phyloP scores from a whole-genome alignment of 169 alveolate species.

The Plasmodium relictum region DNA sequence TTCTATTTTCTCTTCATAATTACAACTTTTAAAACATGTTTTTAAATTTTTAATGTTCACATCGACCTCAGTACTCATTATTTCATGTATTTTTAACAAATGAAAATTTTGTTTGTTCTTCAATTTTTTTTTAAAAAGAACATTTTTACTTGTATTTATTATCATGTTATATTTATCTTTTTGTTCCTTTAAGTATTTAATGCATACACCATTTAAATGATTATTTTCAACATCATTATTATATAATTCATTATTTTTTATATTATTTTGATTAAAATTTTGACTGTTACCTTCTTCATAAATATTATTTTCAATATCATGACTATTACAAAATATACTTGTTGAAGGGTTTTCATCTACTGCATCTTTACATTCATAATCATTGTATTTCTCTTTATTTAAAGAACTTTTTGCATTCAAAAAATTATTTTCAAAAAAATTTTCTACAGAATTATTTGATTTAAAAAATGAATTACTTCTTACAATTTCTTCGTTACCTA shows the following conservation, averaged over 20 bases:
- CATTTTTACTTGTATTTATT: background rate
- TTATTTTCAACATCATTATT: background rate
- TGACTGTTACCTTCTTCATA: background rate
- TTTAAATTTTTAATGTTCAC: slow-evolving; percentile 29
- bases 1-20: slow-evolving; percentile 12
- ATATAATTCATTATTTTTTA: background rate
- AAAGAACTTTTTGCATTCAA: slow-evolving; percentile 1
- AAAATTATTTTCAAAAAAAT: background rate
- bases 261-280: background rate
- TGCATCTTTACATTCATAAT: background rate
- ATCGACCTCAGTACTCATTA: slow-evolving; percentile 2
- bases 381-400: background rate
- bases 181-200: background rate
- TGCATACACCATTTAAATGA: background rate
- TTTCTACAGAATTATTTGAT: slow-evolving; percentile 8
- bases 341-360: no score
- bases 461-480: background rate
- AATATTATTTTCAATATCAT: background rate
- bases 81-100: slow-evolving; percentile 4
- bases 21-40: slow-evolving; percentile 6
- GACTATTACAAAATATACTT: background rate
- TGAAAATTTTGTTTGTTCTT: background rate
- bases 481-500: slow-evolving; percentile 12
- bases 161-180: background rate
- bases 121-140: background rate